These are phyloP conservation scores for Stereocaulon alpinum DNA, from an alignment of 495 filamentous ascomycete species.

Conservation along the genomic window DNA sequence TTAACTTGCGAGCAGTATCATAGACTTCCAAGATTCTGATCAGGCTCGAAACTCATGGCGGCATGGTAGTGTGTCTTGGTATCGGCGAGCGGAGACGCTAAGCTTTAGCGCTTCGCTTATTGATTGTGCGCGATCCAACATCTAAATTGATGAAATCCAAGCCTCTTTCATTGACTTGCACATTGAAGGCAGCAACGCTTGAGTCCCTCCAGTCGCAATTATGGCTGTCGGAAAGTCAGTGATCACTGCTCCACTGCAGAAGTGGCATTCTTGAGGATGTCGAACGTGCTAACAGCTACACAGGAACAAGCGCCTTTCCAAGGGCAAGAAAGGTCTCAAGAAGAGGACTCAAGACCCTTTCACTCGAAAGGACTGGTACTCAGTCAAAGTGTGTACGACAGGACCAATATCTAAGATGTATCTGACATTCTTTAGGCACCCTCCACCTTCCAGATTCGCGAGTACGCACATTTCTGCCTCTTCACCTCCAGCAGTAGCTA, in stretches of 20 bases:
- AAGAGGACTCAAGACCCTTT: constrained; percentile 98
- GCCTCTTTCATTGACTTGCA: neutral
- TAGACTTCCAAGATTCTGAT: no score
- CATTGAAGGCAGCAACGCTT: neutral
- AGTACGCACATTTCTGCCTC: constrained; percentile 53
- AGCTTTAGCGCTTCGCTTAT: constrained; percentile 11
- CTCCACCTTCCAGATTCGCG: constrained; percentile 86
- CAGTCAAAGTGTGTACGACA: constrained; percentile 64
- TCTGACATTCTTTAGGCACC: constrained; percentile 56
- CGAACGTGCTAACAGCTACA: constrained; percentile 19
- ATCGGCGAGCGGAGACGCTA: neutral
- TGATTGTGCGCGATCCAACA: neutral
- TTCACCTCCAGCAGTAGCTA: constrained; percentile 8
- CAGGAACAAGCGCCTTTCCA: constrained; percentile 99
- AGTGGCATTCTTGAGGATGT: constrained; percentile 11
- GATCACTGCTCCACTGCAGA: neutral
- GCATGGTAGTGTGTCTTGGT: no score
- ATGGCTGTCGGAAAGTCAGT: constrained; percentile 92
- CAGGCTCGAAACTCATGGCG: no score
- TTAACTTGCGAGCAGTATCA: no score
- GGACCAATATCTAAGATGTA: neutral
- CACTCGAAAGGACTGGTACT: constrained; percentile 97
- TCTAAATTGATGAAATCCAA: constrained; percentile 5
- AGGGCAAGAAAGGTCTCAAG: constrained; percentile 99
- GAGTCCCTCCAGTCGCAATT: constrained; percentile 39